Evolutionary conservation across 1,139 yeast genomes (phyloP).

Genomic region (Protomyces lactucae-debilis): DNA sequence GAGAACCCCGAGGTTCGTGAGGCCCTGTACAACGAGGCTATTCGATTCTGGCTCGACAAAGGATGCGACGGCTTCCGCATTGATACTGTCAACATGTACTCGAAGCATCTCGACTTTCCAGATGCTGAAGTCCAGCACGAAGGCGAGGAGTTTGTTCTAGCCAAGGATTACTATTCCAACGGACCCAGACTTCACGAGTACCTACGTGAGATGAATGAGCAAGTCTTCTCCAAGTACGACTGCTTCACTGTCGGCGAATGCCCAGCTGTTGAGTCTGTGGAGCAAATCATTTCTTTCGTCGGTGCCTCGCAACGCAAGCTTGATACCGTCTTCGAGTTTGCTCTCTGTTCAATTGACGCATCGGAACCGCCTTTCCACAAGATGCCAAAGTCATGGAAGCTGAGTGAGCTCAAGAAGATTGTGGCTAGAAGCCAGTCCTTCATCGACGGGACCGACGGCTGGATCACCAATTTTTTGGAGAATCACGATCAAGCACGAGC

Average conservation of each 20-base stretch:
- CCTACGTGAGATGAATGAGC: constrained; percentile 50
- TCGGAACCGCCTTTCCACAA: constrained; percentile 11
- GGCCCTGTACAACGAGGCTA: constrained; percentile 50
- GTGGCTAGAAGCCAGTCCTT: constrained; percentile 42
- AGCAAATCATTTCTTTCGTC: constrained; percentile 45
- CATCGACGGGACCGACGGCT: constrained; percentile 51
- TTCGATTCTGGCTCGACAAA: constrained; percentile 52
- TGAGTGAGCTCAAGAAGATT: constrained; percentile 46
- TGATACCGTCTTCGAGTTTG: constrained; percentile 52
- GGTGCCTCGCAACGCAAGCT: constrained; percentile 50
- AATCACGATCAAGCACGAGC: constrained; percentile 58
- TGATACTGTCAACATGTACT: constrained; percentile 53
- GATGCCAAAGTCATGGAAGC: constrained; percentile 42
- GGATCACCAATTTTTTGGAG: constrained; percentile 56
- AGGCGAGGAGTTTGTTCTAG: constrained; percentile 45
- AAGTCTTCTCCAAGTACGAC: constrained; percentile 49
- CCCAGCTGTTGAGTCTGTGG: constrained; percentile 43
- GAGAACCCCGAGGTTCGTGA: constrained; percentile 50
- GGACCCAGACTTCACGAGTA: constrained; percentile 57
- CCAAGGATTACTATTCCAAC: constrained; percentile 40
- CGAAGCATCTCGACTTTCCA: constrained; percentile 47
- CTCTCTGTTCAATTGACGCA: constrained; percentile 42
- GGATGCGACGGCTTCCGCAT: constrained; percentile 59
- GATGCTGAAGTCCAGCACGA: constrained; percentile 51
- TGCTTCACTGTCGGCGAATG: constrained; percentile 57